These are phyloP conservation scores for Fusarium neocosmosporiellum DNA, from an alignment of 2,329 filamentous ascomycete genomes.

Conservation along the genomic window DNA sequence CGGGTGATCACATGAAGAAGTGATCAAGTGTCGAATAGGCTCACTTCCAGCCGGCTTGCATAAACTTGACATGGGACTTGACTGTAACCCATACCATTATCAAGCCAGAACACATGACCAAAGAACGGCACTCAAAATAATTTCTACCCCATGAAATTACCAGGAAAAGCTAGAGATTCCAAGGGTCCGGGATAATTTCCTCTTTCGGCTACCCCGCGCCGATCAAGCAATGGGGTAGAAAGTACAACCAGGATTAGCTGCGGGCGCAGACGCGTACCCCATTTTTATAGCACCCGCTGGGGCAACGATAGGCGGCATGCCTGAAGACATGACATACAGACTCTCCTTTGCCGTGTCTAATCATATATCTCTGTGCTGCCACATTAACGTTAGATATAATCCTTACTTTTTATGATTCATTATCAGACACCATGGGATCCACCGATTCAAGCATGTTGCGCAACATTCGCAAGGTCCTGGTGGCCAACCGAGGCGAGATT, in stretches of 20 bases:
- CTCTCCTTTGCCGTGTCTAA: not conserved
- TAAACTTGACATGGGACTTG: not conserved
- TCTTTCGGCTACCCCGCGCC: slow-evolving; percentile 1
- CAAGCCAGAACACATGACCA: not conserved
- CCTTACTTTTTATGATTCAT: not conserved
- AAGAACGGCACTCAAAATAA: not conserved
- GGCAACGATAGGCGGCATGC: not conserved
- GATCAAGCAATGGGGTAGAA: slow-evolving; percentile 1
- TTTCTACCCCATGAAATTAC: not conserved
- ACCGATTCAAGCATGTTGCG: not conserved
- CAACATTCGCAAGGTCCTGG: slow-evolving; percentile 52
- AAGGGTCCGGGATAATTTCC: not conserved
- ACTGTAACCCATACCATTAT: not conserved
- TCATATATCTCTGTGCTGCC: not conserved
- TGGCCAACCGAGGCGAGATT: slow-evolving; percentile 71
- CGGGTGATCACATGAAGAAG: not conserved
- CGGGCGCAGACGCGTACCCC: not conserved
- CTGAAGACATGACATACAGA: not conserved
- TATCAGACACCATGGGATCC: slow-evolving; percentile 5
- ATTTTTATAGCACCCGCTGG: not conserved
- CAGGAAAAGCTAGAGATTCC: not conserved
- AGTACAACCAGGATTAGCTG: not conserved
- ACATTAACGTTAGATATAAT: not conserved
- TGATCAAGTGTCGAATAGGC: not conserved
- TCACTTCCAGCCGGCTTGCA: not conserved